Evolutionary conservation across 2,329 filamentous ascomycete genomes (phyloP).

Genomic region (Rhinocladiella similis): DNA sequence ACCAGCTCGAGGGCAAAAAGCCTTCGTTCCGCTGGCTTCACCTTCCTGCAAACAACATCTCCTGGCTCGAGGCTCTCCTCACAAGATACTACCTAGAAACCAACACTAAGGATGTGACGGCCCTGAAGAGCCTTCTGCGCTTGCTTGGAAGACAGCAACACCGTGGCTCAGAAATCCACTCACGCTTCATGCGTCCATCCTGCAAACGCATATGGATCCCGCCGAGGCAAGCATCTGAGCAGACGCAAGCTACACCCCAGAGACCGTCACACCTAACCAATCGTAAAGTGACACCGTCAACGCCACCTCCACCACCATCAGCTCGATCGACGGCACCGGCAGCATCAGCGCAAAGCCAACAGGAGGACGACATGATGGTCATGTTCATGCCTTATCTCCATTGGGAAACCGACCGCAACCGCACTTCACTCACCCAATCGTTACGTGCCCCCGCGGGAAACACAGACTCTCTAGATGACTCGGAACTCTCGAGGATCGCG

Average conservation of each 20-base stretch:
- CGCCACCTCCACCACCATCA: background rate
- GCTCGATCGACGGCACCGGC: background rate
- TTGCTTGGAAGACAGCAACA: constrained; percentile 29
- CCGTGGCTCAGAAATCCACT: constrained; percentile 35
- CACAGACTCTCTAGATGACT: constrained; percentile 17
- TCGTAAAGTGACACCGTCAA: background rate
- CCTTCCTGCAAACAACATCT: constrained; percentile 55
- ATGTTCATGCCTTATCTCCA: constrained; percentile 65
- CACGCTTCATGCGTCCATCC: constrained; percentile 29
- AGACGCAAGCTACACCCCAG: background rate
- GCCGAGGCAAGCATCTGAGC: background rate
- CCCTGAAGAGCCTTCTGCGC: constrained; percentile 57
- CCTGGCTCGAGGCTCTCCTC: constrained; percentile 64
- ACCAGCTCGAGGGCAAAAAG: constrained; percentile 42
- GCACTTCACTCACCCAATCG: constrained; percentile 58
- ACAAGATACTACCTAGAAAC: constrained; percentile 66
- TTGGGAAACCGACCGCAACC: constrained; percentile 59
- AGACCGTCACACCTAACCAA: constrained; percentile 2
- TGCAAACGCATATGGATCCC: constrained; percentile 13
- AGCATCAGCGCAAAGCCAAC: background rate
- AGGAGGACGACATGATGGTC: constrained; percentile 14
- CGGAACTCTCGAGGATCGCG: constrained; percentile 21
- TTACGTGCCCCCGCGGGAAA: constrained; percentile 37
- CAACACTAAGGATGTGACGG: constrained; percentile 61
- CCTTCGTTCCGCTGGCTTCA: constrained; percentile 50